Evolutionary conservation across 306 rosid species (phyloP), one percentile per base, ranked within the genome.

Genomic region (Sechiopsis laciniata): DNA sequence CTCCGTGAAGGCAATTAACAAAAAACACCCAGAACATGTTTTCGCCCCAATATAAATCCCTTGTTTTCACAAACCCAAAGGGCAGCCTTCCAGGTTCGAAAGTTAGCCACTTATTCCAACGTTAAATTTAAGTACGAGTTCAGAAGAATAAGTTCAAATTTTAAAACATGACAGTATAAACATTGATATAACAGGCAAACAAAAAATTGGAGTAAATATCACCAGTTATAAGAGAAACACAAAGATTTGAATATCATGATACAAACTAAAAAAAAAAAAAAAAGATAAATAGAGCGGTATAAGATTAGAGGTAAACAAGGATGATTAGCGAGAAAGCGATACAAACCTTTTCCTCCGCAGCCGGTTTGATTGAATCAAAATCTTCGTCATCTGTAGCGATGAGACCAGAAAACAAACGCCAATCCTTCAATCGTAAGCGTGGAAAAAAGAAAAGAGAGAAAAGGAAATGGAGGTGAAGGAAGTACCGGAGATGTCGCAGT

Each of bases 401-500:
- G 15, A 64, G 15, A 10, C n/a, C n/a, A 40, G 52, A 17, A 64
- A n/a, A 64, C 29, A n/a, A 40, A 64, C 1, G 55, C 8, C 9
- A 37, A 10, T 10, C 22, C 50, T n/a, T 64, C 10, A 64, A 64
- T 35, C 50, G 4, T 40, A 51, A n/a, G 16, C 21, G 8, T 29
- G 15, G 2, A 29, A n/a, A 35, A 9, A 15, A 2, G 8, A 8
- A n/a, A n/a, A 17, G 8, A 37, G 1, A 12, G 13, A 32, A 32
- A 32, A 32, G 37, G 37, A 32, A 63, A 35, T n/a, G 7, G 16
- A 17, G 52, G 52, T n/a, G 4, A 64, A 35, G 70, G 14, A 63
- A 37, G 24, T 37, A 64, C 52, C 52, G 53, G 71, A 64, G 52
- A 64, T 40, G 9, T 64, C 70, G 22, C 70, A 35, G 24, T 63